Evolutionary conservation across 768 basidiomycete species (phyloP), one percentile per base, ranked within the genome.

Genomic region (Cubamyces sp.): DNA sequence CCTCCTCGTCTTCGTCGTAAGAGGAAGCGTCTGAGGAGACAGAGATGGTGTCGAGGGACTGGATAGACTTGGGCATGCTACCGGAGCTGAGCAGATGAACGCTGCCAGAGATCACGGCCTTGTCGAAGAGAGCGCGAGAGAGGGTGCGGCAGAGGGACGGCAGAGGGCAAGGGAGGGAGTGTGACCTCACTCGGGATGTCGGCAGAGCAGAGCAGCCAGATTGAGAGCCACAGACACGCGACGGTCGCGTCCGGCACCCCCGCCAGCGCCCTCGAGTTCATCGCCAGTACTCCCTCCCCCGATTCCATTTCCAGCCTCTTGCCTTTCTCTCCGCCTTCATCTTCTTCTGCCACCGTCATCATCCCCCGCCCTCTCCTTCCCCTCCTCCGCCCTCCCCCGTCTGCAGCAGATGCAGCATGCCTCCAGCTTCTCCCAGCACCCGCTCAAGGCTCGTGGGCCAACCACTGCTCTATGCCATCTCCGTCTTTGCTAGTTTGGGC

Each of bases 401-500:
- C 62, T 52, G 48, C 57, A 55, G 57, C 73, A 68, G 66, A 84
- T 86, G 84, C 79, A 78, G 76, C 72, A 90, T 90, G 87, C 76
- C 77, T 62, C 56, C 71, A 25, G 63, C 64, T 56, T 63, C 64
- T 34, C 65, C 61, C 56, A 64, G 71, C 52, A 71, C 74, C 54
- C 77, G 77, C 58, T 71, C 75, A 68, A 82, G 81, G 77, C 86
- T 93, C 48, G 91, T 93, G 43, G 91, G 91, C 66, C 86, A 89
- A 70, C 82, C 86, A 18, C 79, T 94, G 5, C 85, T 94, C 50
- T 92, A 92, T 71, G 83, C 86, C 18, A 87, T 92, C 66, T 90
- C 92, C 30, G 75, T 88, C 41, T 94, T 94, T 62, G 89, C 87
- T 61, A 91, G 90, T 77, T 77, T 94, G 40, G 92, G 92, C 54